Conservation (phyloP, 106 monocot genomes). For the Apostasia ramifera region DNA sequence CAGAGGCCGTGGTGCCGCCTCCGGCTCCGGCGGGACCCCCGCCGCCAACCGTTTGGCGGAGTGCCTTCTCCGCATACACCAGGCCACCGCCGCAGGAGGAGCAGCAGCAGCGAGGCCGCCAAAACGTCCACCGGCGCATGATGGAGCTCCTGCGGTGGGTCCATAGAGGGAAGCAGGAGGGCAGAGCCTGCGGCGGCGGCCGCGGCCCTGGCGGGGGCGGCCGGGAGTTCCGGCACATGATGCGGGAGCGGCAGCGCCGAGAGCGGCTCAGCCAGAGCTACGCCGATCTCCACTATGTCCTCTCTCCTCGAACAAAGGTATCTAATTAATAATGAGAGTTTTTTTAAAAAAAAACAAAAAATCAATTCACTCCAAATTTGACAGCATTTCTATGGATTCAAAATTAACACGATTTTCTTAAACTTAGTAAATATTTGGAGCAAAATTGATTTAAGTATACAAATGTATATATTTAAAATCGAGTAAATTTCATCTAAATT, state of each 20-base stretch:
- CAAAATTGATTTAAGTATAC: too few relatives aligned
- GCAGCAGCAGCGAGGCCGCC: not conserved
- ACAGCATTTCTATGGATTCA: too few relatives aligned
- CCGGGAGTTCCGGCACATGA: constrained; percentile 80
- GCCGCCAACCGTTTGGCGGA: not conserved
- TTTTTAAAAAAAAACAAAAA: too few relatives aligned
- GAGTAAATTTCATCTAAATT: too few relatives aligned
- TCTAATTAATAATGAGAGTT: not conserved
- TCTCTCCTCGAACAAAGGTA: constrained; percentile 58
- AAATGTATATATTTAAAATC: too few relatives aligned
- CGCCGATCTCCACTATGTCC: constrained; percentile 52
- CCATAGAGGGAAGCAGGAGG: not conserved
- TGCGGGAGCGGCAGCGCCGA: constrained; percentile 73
- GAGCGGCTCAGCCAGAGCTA: constrained; percentile 92
- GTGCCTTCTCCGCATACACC: constrained; percentile 22
- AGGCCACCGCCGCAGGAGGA: not conserved
- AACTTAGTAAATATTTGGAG: too few relatives aligned
- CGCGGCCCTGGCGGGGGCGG: constrained; percentile 8
- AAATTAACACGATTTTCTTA: too few relatives aligned
- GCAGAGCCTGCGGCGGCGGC: not conserved
- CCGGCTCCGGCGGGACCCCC: too few relatives aligned
- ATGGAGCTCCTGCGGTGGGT: constrained; percentile 19
- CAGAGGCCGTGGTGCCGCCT: too few relatives aligned
- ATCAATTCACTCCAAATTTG: too few relatives aligned
- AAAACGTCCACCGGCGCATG: constrained; percentile 35